phyloP scores from a whole-genome alignment of 2,329 filamentous ascomycete genomes.

The Ascochyta rabiei region DNA sequence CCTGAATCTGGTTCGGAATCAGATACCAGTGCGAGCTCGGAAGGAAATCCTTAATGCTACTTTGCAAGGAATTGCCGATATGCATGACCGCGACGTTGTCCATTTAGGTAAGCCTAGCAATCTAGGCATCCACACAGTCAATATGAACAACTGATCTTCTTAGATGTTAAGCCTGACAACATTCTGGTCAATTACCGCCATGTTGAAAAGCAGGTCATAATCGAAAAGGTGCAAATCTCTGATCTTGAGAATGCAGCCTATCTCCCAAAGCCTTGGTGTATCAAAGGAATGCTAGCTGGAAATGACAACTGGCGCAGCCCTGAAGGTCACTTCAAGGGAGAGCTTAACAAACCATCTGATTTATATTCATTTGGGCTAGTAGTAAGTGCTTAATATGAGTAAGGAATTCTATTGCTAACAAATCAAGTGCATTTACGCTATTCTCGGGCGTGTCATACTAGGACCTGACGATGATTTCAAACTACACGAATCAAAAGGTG shows the following conservation, averaged over 20 bases:
- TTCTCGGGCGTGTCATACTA: slow-evolving; percentile 32
- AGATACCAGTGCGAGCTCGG: slow-evolving; percentile 19
- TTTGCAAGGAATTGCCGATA: slow-evolving; percentile 31
- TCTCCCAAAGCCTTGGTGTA: slow-evolving; percentile 38
- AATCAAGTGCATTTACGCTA: slow-evolving; percentile 33
- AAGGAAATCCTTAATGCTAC: slow-evolving; percentile 34
- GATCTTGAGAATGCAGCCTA: slow-evolving; percentile 46
- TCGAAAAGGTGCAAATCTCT: slow-evolving; percentile 32
- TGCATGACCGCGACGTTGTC: slow-evolving; percentile 34
- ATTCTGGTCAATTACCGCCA: slow-evolving; percentile 31
- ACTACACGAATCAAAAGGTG: slow-evolving; percentile 26
- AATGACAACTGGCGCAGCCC: slow-evolving; percentile 45
- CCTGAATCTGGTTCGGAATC: slow-evolving; percentile 20
- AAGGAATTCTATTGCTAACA: slow-evolving; percentile 8
- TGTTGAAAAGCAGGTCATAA: slow-evolving; percentile 10
- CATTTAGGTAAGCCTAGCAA: slow-evolving; percentile 28
- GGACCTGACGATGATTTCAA: slow-evolving; percentile 34
- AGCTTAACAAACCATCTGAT: slow-evolving; percentile 38
- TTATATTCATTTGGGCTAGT: slow-evolving; percentile 40
- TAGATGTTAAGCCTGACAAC: slow-evolving; percentile 42
- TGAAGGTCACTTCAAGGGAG: slow-evolving; percentile 34
- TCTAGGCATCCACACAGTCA: not conserved
- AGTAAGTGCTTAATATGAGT: slow-evolving; percentile 20
- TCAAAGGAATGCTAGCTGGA: slow-evolving; percentile 38
- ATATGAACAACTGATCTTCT: slow-evolving; percentile 10